Percentiles rank a stretch among this genome's conserved stretches.
Evolutionary conservation across 768 basidiomycete species (phyloP).

Genomic region (Boletellus ananas): DNA sequence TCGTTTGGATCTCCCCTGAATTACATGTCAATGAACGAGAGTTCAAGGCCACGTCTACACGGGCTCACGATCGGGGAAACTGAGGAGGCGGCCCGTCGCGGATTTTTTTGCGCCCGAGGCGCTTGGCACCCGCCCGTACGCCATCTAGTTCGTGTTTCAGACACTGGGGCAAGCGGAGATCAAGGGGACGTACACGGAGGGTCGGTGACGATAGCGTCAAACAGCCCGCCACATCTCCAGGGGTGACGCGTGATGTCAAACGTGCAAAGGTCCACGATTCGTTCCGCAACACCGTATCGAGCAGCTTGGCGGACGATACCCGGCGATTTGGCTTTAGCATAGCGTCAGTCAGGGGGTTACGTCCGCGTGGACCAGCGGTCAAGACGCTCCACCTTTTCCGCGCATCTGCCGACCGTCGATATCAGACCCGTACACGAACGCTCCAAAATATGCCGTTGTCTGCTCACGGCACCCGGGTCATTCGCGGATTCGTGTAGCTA

Average conservation of each 20-base stretch:
- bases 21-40: not conserved
- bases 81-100: conserved; percentile 28
- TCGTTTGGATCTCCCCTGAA: conserved; percentile 40
- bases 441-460: conserved; percentile 88
- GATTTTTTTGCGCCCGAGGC: conserved; percentile 64
- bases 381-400: conserved; percentile 63
- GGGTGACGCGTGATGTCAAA: conserved; percentile 93
- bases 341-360: not conserved
- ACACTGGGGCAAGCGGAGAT: not conserved
- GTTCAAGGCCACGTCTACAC: not conserved
- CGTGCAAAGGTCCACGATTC: conserved; percentile 80
- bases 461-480: conserved; percentile 27
- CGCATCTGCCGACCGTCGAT: conserved; percentile 98
- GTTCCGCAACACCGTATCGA: conserved; percentile 74
- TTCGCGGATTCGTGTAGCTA: not conserved
- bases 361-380: not conserved
- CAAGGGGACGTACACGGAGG: conserved; percentile 70
- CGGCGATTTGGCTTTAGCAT: conserved; percentile 39
- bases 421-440: conserved; percentile 84
- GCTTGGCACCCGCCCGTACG: conserved; percentile 84
- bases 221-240: conserved; percentile 82
- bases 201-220: conserved; percentile 94
- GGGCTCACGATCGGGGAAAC: conserved; percentile 43
- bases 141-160: conserved; percentile 57
- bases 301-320: conserved; percentile 78